These are phyloP conservation scores for Neonectria neomacrospora DNA, from an alignment of 2,329 filamentous ascomycete species.

Conservation along the genomic window DNA sequence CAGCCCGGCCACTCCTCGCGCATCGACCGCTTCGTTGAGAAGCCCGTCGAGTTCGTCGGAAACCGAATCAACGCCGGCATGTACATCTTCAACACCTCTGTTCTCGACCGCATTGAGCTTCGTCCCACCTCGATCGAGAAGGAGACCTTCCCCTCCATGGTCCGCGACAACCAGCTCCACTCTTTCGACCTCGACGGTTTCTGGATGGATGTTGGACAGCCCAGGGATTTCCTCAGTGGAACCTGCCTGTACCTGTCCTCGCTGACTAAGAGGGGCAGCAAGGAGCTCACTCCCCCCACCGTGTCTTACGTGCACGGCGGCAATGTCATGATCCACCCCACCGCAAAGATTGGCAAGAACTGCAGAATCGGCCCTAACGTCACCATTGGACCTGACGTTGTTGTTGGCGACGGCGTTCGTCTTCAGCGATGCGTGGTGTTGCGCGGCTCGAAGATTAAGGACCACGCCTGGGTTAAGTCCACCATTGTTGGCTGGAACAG, in stretches of 20 bases:
- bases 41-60: slow-evolving; percentile 97
- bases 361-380: slow-evolving; percentile 98
- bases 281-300: slow-evolving; percentile 78
- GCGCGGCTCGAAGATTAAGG: slow-evolving; percentile 92
- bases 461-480: slow-evolving; percentile 98
- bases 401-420: slow-evolving; percentile 92
- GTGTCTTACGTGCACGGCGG: slow-evolving; percentile 90
- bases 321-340: slow-evolving; percentile 94
- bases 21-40: slow-evolving; percentile 99
- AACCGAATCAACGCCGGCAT: slow-evolving; percentile 99
- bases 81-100: slow-evolving; percentile 95
- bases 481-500: slow-evolving; percentile 99
- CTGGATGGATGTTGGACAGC: slow-evolving; percentile 99
- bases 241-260: slow-evolving; percentile 97
- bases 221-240: slow-evolving; percentile 96
- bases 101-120: slow-evolving; percentile 92
- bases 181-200: slow-evolving; percentile 97
- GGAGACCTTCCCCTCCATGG: slow-evolving; percentile 97
- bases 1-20: slow-evolving; percentile 89
- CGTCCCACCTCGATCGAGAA: slow-evolving; percentile 98
- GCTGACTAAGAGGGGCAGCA: slow-evolving; percentile 88
- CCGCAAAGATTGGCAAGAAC: slow-evolving; percentile 97
- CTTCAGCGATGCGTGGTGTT: slow-evolving; percentile 93
- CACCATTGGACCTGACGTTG: slow-evolving; percentile 91
- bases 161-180: slow-evolving; percentile 88